These are phyloP conservation scores for Penicillium frequentans DNA, from an alignment of 2,329 filamentous ascomycete genomes.

Conservation along the genomic window DNA sequence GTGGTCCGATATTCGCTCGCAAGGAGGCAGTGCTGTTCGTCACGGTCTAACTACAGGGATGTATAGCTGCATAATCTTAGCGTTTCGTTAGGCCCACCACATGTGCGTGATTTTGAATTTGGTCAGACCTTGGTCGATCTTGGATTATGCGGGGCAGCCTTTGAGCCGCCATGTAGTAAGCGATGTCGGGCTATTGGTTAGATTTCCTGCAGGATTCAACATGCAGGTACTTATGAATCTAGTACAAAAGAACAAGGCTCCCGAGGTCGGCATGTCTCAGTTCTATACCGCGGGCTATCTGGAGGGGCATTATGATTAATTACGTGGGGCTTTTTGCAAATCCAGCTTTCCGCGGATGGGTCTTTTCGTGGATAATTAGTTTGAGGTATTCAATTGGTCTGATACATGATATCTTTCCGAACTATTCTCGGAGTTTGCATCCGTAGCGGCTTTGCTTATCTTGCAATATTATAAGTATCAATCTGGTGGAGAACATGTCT, in stretches of 20 bases:
- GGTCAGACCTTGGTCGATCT: neutral
- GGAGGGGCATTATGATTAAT: neutral
- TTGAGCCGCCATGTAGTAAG: neutral
- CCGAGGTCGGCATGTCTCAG: neutral
- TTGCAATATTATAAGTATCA: neutral
- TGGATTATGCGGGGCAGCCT: neutral
- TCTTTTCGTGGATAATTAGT: neutral
- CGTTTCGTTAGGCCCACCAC: neutral
- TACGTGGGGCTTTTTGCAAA: neutral
- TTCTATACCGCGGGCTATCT: neutral
- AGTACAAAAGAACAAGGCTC: neutral
- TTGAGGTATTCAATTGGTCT: neutral
- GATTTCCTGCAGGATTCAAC: neutral
- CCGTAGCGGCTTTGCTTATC: neutral
- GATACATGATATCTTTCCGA: neutral
- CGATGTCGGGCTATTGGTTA: neutral
- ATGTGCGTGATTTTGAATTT: neutral
- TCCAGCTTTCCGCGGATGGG: neutral
- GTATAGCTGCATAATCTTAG: neutral
- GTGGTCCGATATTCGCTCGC: neutral
- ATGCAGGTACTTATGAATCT: neutral
- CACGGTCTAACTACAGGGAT: neutral
- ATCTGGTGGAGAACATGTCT: neutral
- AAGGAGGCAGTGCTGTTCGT: neutral
- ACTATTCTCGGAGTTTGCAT: neutral